A percentile compares a stretch with the other conserved stretches of the same genome.
Conservation (phyloP, 306 rosid genomes). For the Cucumis melo region DNA sequence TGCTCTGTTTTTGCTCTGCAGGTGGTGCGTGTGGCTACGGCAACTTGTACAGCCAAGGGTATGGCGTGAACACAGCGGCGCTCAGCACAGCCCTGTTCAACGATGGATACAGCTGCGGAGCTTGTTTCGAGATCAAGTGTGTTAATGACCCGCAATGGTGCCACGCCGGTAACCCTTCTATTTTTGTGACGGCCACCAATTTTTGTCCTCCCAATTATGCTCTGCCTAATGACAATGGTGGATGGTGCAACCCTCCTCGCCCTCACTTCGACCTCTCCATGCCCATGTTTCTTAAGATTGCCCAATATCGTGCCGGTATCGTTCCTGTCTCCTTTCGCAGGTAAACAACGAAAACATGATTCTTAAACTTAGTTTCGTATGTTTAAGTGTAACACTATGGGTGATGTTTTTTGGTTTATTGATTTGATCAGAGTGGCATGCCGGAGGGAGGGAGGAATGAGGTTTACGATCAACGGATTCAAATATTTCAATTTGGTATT, state of each 20-base stretch:
- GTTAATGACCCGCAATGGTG: constrained; percentile 38
- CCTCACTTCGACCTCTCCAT: constrained; percentile 60
- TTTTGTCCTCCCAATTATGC: constrained; percentile 43
- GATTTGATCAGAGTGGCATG: constrained; percentile 28
- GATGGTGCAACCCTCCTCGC: constrained; percentile 62
- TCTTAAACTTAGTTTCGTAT: no score
- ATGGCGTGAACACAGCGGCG: constrained; percentile 4
- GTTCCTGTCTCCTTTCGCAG: constrained; percentile 56
- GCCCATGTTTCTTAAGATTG: constrained; percentile 41
- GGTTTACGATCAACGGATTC: constrained; percentile 50
- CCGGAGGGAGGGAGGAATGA: constrained; percentile 38
- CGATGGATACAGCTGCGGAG: constrained; percentile 30
- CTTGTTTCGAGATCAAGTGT: constrained; percentile 51
- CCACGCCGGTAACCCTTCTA: constrained; percentile 50
- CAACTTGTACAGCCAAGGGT: background rate
- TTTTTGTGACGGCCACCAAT: constrained; percentile 44
- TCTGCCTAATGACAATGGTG: constrained; percentile 43
- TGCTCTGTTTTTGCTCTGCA: background rate
- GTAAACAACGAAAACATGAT: constrained; percentile 6
- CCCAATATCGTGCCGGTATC: constrained; percentile 51
- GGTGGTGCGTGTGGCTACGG: constrained; percentile 1
- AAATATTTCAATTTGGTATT: constrained; percentile 50
- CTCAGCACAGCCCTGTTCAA: background rate
- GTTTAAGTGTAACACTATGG: background rate
- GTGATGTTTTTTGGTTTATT: background rate